Conservation (phyloP, 75 land plant genomes). For the Picea sitchensis region DNA sequence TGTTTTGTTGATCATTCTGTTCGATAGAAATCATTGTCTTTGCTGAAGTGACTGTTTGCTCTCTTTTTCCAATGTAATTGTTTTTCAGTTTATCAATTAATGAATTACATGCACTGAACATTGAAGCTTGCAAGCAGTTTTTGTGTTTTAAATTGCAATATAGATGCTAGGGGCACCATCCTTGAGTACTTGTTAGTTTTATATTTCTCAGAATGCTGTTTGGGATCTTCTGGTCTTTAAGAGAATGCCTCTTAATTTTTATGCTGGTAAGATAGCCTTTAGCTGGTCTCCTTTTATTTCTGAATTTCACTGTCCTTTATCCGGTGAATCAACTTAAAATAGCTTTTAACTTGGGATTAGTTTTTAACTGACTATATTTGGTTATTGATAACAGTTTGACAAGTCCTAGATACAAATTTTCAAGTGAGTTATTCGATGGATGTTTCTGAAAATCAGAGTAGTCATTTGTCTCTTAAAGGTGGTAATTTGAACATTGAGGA, state of each 20-base stretch:
- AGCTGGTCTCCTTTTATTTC: neutral
- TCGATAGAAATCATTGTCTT: no score
- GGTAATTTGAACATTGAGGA: conserved; percentile 7
- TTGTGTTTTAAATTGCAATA: neutral
- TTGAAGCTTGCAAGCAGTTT: neutral
- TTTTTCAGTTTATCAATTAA: neutral
- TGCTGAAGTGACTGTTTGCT: neutral
- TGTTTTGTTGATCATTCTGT: no score
- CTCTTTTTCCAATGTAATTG: neutral
- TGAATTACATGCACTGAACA: neutral
- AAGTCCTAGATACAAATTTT: neutral
- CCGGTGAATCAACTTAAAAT: neutral
- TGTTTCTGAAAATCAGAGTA: neutral
- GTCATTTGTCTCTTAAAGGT: neutral
- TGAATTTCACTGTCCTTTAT: neutral
- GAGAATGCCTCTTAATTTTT: neutral
- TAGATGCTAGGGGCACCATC: neutral
- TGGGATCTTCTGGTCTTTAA: neutral
- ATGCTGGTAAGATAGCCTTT: neutral
- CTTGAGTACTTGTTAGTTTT: neutral
- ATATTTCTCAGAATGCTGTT: neutral
- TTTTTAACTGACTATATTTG: neutral
- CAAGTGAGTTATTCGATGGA: neutral
- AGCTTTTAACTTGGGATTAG: neutral
- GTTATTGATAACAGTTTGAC: conserved; percentile 4